Conservation (phyloP, 805 yeast genomes). For the Clavispora vitiphila region DNA sequence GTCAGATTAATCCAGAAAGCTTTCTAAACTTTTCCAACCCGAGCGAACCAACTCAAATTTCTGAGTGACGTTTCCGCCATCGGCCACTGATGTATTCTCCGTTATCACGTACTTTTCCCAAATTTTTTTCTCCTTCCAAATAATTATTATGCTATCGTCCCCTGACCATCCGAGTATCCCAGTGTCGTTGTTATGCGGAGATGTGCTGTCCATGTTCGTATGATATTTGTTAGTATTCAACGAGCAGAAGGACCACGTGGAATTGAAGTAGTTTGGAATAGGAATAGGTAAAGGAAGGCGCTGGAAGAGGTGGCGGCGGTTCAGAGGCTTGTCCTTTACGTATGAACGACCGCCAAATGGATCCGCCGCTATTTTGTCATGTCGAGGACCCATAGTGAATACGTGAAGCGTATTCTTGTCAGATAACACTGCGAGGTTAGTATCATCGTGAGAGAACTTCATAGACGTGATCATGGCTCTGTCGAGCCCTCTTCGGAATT, state of each 20-base stretch:
- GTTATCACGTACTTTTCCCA: slow-evolving; percentile 85
- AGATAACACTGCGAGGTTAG: slow-evolving; percentile 75
- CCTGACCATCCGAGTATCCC: slow-evolving; percentile 66
- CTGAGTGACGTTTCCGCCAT: not conserved
- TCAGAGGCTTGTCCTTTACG: slow-evolving; percentile 20
- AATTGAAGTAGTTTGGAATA: slow-evolving; percentile 60
- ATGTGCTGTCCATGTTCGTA: slow-evolving; percentile 15
- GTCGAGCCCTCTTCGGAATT: slow-evolving; percentile 87
- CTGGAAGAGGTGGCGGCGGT: slow-evolving; percentile 63
- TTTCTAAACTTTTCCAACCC: slow-evolving; percentile 62
- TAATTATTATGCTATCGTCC: slow-evolving; percentile 64
- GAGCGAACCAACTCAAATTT: slow-evolving; percentile 52
- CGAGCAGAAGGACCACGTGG: slow-evolving; percentile 86
- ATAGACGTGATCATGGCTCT: slow-evolving; percentile 76
- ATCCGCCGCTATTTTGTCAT: not conserved
- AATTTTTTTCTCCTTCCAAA: slow-evolving; percentile 68
- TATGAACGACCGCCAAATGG: slow-evolving; percentile 4
- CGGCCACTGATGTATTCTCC: slow-evolving; percentile 24
- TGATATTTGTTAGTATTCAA: slow-evolving; percentile 47
- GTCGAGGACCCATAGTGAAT: slow-evolving; percentile 44
- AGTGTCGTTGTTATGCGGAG: slow-evolving; percentile 18
- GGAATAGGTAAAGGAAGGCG: slow-evolving; percentile 61
- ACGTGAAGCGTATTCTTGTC: slow-evolving; percentile 89
- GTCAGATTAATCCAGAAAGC: not conserved
- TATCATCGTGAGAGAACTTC: slow-evolving; percentile 75